phyloP scores from a whole-genome alignment of 1,284 basidiomycete genomes.

The Ceratorhiza oryzae-sativae region DNA sequence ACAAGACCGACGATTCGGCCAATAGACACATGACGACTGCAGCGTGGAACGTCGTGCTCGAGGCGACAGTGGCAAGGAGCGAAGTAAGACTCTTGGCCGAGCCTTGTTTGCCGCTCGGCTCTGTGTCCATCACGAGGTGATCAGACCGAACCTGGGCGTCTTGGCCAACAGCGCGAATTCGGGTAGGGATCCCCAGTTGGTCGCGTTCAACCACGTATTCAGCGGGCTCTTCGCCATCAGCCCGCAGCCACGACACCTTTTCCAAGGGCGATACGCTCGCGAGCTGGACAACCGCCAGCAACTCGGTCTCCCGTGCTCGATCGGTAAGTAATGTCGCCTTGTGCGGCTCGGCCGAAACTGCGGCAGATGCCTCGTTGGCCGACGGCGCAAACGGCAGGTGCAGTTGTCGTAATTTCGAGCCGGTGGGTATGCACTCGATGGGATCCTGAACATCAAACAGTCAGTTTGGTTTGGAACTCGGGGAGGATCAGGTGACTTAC shows the following conservation, averaged over 20 bases:
- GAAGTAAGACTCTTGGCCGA: not conserved
- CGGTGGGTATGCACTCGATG: slow-evolving; percentile 19
- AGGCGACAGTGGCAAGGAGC: slow-evolving; percentile 16
- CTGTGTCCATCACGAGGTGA: not conserved
- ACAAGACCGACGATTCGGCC: slow-evolving; percentile 16
- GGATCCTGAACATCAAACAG: slow-evolving; percentile 17
- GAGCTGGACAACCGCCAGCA: slow-evolving; percentile 16
- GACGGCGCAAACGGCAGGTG: slow-evolving; percentile 23
- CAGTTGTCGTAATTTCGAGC: slow-evolving; percentile 17
- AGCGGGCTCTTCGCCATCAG: slow-evolving; percentile 28
- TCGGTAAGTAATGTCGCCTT: slow-evolving; percentile 10
- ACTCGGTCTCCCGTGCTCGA: slow-evolving; percentile 22
- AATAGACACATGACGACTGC: slow-evolving; percentile 24
- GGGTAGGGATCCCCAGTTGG: slow-evolving; percentile 10
- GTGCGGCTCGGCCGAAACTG: slow-evolving; percentile 3
- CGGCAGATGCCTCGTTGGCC: not conserved
- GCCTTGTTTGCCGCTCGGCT: not conserved
- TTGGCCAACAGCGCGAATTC: slow-evolving; percentile 5
- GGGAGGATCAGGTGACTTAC: not conserved
- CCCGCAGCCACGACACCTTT: slow-evolving; percentile 29
- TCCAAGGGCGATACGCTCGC: slow-evolving; percentile 29
- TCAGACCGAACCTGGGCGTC: not conserved
- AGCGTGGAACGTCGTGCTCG: slow-evolving; percentile 26
- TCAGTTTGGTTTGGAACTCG: not conserved
- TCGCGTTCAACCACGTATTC: slow-evolving; percentile 27